Evolutionary conservation across 768 basidiomycete genomes (phyloP), one percentile per base, ranked within the genome.

Genomic region (Pulveroboletus sp.): DNA sequence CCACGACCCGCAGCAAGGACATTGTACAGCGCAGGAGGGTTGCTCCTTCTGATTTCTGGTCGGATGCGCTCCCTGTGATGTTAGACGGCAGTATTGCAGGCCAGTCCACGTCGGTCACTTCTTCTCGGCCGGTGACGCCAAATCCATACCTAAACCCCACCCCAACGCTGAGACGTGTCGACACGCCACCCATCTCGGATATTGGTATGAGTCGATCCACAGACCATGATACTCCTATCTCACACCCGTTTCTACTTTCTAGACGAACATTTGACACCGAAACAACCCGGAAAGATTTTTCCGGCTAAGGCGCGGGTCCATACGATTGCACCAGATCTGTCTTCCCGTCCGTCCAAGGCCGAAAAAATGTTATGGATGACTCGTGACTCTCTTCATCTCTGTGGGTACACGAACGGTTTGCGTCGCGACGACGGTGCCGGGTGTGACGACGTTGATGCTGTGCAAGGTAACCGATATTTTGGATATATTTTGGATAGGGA

Each of bases 91-190:
- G 33, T 7, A 26, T 37, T 6, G 21, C 36, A 8, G 42, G 31
- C 11, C 51, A 52, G 15, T 41, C 62, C 10, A 33, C 39, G 39
- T 32, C 53, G 11, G 32, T 35, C 28, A 4, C 52, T 24, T 52
- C 56, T 26, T 66, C 66, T 0, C 57, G 61, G 31, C 49, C 57
- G 1, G 55, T 44, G 5, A 62, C 64, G 1, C 53, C 60, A 27
- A 73, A 72, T 50, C 69, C 71, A 11, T 71, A 64, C 48, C 62
- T 72, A 53, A 73, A 72, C 51, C 71, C 71, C 1, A 52, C 71
- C 6, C 73, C 73, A 17, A 31, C 54, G 31, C 17, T 64, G 31
- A 26, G 15, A 4, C 33, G 51, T 45, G 31, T 52, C 39, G 39
- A 56, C 41, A 49, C 54, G 14, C 27, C 44, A 17, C 51, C 39